Evolutionary conservation across 495 filamentous ascomycete species (phyloP).

Genomic region (Penicillium paxilli): DNA sequence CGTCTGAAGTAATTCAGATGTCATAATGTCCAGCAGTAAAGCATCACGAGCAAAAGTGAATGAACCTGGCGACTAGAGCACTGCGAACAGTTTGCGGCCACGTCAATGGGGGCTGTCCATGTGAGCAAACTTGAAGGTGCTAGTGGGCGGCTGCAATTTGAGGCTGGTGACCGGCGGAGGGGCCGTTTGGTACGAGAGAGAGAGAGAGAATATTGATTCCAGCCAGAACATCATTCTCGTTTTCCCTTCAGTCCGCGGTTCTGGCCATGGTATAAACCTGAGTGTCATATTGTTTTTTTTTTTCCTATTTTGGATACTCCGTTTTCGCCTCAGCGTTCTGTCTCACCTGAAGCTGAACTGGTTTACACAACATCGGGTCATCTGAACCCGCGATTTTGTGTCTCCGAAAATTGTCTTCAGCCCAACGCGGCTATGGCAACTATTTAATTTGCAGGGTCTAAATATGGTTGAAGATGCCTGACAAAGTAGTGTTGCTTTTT

Average conservation of each 20-base stretch:
- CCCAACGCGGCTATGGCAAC: constrained; percentile 21
- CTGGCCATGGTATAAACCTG: background rate
- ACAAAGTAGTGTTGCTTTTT: no score
- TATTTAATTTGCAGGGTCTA: background rate
- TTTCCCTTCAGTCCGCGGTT: background rate
- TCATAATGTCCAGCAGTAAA: background rate
- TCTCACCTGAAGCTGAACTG: constrained; percentile 16
- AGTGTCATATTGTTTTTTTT: background rate
- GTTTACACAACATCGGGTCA: constrained; percentile 24
- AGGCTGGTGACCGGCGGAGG: constrained; percentile 19
- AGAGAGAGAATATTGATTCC: background rate
- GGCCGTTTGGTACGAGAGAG: background rate
- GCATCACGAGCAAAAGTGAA: constrained; percentile 14
- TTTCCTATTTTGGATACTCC: background rate
- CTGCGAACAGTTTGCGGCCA: constrained; percentile 22
- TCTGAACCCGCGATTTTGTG: constrained; percentile 18
- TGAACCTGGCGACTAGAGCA: background rate
- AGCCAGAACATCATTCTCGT: constrained; percentile 5
- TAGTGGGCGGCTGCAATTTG: constrained; percentile 8
- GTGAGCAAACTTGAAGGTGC: no score
- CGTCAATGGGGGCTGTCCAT: constrained; percentile 24
- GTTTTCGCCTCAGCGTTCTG: background rate
- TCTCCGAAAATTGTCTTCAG: background rate
- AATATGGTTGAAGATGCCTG: background rate
- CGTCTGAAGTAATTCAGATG: background rate